phyloP scores from a whole-genome alignment of 805 yeast genomes.

The Maudiozyma barnettii region DNA sequence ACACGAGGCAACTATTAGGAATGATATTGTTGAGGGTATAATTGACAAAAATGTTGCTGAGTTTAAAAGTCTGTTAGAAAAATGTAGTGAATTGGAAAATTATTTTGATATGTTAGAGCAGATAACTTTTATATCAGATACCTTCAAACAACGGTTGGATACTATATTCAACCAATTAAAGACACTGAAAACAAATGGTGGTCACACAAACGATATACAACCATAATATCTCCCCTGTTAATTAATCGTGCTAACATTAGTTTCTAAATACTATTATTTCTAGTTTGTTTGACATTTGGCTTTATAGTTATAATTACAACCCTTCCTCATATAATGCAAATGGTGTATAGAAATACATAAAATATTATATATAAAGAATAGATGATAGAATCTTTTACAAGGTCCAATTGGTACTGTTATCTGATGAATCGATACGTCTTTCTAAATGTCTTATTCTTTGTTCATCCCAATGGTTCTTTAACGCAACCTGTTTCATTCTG shows the following conservation, averaged over 20 bases:
- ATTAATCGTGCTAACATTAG: no score
- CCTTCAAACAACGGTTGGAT: constrained; percentile 31
- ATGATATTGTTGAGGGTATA: constrained; percentile 20
- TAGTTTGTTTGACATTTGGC: no score
- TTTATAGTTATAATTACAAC: no score
- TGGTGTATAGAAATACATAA: background rate
- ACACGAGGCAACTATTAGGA: constrained; percentile 19
- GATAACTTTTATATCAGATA: constrained; percentile 33
- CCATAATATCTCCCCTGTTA: background rate
- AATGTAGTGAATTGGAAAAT: constrained; percentile 43
- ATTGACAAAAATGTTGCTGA: constrained; percentile 35
- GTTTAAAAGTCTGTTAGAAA: constrained; percentile 32
- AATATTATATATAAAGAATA: background rate
- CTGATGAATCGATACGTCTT: constrained; percentile 16
- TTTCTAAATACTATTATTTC: no score
- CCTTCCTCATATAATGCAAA: background rate
- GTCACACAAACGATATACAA: background rate
- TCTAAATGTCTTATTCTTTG: constrained; percentile 20
- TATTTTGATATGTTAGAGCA: constrained; percentile 47
- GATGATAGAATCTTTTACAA: background rate
- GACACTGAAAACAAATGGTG: constrained; percentile 4
- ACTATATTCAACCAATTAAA: constrained; percentile 23
- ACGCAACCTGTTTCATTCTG: constrained; percentile 20
- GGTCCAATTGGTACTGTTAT: constrained; percentile 5
- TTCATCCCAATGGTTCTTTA: constrained; percentile 19